Base-by-base conservation (phyloP, 73 alveolate genomes). In the Paramecium bursaria region DNA sequence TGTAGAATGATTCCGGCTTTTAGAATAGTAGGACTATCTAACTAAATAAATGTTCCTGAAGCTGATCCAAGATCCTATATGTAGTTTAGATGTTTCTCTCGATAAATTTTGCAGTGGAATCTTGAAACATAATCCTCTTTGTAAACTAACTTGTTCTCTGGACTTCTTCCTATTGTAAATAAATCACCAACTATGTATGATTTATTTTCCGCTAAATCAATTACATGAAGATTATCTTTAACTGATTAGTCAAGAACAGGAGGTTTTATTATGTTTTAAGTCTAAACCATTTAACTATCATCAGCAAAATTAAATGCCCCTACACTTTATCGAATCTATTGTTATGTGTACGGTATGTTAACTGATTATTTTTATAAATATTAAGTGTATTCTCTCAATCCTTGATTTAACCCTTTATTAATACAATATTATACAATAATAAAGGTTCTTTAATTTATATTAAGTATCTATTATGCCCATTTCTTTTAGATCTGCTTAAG, bases 361-460 rank as follows among this genome's bases (percentile, higher is more conserved):
- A n/a, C n/a, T n/a, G n/a, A n/a, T 26, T 10, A 13, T 57, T 14
- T 30, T 42, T 35, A 39, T 57, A 67, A 67, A 67, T 2, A 67
- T 35, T 67, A 53, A 60, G 50, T 21, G 11, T 60, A 60, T 33
- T 60, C 79, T 60, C 35, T 60, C 5, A 60, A 60, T 21, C 79
- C 79, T 5, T 31, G 25, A 26, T 60, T 30, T 26, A 60, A 31
- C 79, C 79, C 53, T 67, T 67, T 27, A 3, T 11, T 23, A 26
- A 23, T 53, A 2, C n/a, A 23, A 53, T 53, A 26, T 44, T n/a
- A 7, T 53, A 53, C 75, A 53, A 26, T 53, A 60, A 10, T 31
- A 31, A 31, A 67, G 17, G 10, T 67, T 67, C 33, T 67, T 67
- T 25, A 67, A 25, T 67, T 67, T 67, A 13, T 39, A 19, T 14